phyloP scores from a whole-genome alignment of 2,329 filamentous ascomycete species.

The Parafenestella ontariensis region DNA sequence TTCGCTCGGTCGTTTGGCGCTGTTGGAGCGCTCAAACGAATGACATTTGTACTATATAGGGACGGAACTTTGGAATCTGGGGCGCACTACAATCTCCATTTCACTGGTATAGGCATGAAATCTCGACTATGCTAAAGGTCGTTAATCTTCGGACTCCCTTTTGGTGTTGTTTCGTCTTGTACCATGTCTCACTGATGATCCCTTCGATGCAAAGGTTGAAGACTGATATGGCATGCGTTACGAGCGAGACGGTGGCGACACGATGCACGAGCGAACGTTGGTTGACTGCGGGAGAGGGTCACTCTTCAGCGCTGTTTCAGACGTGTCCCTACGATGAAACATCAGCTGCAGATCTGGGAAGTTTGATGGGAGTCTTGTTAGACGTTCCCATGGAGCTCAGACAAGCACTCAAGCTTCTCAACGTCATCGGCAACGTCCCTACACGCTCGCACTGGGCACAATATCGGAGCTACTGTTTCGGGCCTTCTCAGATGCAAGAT shows the following conservation, averaged over 20 bases:
- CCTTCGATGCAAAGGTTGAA: not conserved
- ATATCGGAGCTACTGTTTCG: too few species aligned
- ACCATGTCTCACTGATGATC: not conserved
- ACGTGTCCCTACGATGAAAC: too few species aligned
- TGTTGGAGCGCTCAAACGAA: not conserved
- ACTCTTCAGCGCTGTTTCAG: too few species aligned
- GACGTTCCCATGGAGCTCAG: too few species aligned
- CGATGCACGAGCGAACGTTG: too few species aligned
- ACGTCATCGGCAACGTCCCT: too few species aligned
- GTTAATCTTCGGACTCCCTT: not conserved
- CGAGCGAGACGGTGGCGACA: not conserved
- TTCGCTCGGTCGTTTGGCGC: not conserved
- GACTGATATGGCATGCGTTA: not conserved
- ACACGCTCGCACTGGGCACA: too few species aligned
- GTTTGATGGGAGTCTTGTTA: too few species aligned
- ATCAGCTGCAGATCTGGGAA: too few species aligned
- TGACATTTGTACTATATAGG: constrained; percentile 23
- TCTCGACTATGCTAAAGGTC: not conserved
- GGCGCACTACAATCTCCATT: constrained; percentile 16
- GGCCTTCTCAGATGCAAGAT: too few species aligned
- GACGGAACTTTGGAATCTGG: constrained; percentile 9
- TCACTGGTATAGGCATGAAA: constrained; percentile 2
- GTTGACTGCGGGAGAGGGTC: too few species aligned
- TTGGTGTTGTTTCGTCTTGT: not conserved
- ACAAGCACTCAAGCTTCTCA: too few species aligned